A percentile compares a stretch with the other conserved stretches of the same genome.
phyloP scores from a whole-genome alignment of 805 yeast genomes.

The Saccharomycopsis fibuligera region DNA sequence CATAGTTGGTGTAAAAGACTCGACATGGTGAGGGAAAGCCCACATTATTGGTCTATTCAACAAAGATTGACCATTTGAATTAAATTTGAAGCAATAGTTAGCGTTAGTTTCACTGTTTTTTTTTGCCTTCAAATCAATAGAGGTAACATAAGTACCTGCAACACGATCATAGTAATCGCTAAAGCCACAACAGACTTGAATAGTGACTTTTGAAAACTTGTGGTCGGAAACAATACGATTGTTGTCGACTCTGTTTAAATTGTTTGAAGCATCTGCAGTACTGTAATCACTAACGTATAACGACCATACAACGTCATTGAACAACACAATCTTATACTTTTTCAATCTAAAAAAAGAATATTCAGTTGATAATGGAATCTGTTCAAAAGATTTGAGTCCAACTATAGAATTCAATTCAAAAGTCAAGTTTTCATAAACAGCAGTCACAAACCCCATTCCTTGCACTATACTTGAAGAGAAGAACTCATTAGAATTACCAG shows the following conservation, averaged over 20 bases:
- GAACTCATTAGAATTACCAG: conserved; percentile 31
- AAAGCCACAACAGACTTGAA: conserved; percentile 42
- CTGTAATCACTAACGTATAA: conserved; percentile 37
- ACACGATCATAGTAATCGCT: conserved; percentile 50
- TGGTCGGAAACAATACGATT: conserved; percentile 31
- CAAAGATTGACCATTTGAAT: conserved; percentile 44
- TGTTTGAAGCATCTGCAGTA: conserved; percentile 25
- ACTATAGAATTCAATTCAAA: conserved; percentile 40
- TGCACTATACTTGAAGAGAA: conserved; percentile 33
- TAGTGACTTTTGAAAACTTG: conserved; percentile 44
- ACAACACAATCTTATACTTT: conserved; percentile 49
- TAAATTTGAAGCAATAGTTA: conserved; percentile 41
- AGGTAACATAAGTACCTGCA: conserved; percentile 61
- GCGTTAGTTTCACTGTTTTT: conserved; percentile 40
- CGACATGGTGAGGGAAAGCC: conserved; percentile 50
- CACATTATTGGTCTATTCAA: conserved; percentile 41
- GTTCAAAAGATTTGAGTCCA: conserved; percentile 37
- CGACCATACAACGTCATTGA: conserved; percentile 47
- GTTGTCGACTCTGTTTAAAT: conserved; percentile 32
- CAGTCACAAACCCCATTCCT: conserved; percentile 56
- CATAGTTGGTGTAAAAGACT: conserved; percentile 30
- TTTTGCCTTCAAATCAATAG: conserved; percentile 47
- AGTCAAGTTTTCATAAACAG: conserved; percentile 39
- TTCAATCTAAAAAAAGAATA: conserved; percentile 30
- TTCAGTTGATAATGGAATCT: conserved; percentile 29